Base-by-base conservation (phyloP, 805 yeast genomes). In the Kodamaea kaohsiungensis region DNA sequence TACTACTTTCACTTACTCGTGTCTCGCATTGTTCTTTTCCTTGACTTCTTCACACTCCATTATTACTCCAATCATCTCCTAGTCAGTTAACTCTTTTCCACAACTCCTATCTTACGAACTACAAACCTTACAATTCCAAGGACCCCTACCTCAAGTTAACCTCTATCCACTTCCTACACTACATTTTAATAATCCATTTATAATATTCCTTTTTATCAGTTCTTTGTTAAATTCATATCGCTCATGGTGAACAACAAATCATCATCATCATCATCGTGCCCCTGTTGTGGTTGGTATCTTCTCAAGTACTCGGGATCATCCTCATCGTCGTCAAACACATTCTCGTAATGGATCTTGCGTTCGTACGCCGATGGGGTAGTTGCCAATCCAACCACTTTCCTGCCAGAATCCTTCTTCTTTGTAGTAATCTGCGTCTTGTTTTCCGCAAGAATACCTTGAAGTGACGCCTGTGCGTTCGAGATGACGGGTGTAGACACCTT, bases 171-270 rank as follows among this genome's bases (percentile, higher is more conserved):
- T 22, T 22, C 25, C 25, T 30, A 40, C n/a, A 7, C 45, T 40
- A 40, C 45, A 40, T 38, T 38, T 7, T 40, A 16, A 40, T 12
- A 16, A 17, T 40, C 45, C 45, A 40, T 40, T 40, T 40, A 40
- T 40, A 40, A 40, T 40, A 40, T 30, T 47, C 42, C 46, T 38
- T 35, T 37, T 48, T 22, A 49, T 49, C 30, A 40, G 38, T 46
- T 38, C 50, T 51, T 51, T n/a, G 54, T 51, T 39, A 51, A 63
- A 62, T 81, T 83, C 89, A 86, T 86, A 62, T 86, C 91, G 64
- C 90, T 86, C 91, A 85, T 86, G 18, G 88, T 81, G 66, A 86
- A 85, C 47, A 86, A 69, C 54, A 87, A 69, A 50, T 86, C 89
- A 57, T 85, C 90, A 53, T 86, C 89, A 19, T 71, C 75, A 25